phyloP scores from a whole-genome alignment of 78 protist species.

The Pelomyxa schiedti region DNA sequence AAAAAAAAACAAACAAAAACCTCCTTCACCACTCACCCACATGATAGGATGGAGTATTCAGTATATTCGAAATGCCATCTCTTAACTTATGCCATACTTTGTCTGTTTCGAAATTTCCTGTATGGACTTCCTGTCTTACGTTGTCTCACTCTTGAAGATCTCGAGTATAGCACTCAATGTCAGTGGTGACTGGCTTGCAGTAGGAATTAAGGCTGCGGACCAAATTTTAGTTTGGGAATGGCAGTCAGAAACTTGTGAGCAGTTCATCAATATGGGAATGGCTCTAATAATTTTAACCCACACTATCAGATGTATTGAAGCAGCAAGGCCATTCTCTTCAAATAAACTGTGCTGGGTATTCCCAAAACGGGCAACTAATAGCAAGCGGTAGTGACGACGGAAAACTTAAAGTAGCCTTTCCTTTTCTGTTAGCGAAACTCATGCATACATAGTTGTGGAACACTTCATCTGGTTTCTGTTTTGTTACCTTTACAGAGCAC shows the following conservation, averaged over 20 bases:
- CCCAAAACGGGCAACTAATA: constrained; percentile 70
- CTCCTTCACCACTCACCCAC: background rate
- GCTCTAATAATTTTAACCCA: background rate
- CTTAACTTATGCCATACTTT: constrained; percentile 6
- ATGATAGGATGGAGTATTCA: background rate
- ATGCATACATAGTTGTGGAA: constrained; percentile 64
- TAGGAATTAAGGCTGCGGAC: constrained; percentile 60
- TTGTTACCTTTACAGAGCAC: constrained; percentile 85
- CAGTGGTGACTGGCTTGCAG: constrained; percentile 89
- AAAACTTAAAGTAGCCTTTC: constrained; percentile 67
- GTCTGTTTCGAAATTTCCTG: constrained; percentile 58
- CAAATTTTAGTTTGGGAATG: constrained; percentile 95
- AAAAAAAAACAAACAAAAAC: background rate
- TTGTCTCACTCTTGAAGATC: constrained; percentile 31
- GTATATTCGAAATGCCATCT: background rate
- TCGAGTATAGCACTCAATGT: constrained; percentile 46
- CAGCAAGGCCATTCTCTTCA: constrained; percentile 65
- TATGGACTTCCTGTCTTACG: constrained; percentile 22
- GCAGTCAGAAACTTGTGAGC: constrained; percentile 68
- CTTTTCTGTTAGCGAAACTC: background rate
- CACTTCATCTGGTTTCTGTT: constrained; percentile 69
- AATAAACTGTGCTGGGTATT: constrained; percentile 55
- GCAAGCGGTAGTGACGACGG: constrained; percentile 86
- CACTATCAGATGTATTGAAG: constrained; percentile 22
- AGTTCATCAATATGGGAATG: background rate